Base-by-base conservation (phyloP, 306 rosid species). In the Cucurbita maxima region DNA sequence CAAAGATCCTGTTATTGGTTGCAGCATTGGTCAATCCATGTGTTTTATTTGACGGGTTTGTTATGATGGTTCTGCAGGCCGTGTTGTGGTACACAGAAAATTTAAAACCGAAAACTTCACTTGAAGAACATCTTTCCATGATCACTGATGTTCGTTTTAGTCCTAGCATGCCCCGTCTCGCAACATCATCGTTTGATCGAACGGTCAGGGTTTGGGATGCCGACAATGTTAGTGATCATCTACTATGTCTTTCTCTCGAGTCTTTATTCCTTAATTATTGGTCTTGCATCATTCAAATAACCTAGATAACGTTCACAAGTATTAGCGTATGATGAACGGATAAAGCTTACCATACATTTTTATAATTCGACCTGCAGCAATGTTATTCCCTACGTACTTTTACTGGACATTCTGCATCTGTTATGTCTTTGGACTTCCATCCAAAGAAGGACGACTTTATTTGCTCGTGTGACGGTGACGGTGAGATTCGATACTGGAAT, bases 131-230 rank as follows among this genome's bases (percentile, higher is more conserved):
- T 80, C 73, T 90, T 45, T 52, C 89, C 79, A 52, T 95, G 73
- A 89, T 95, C 68, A 95, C 97, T 4, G 99, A 95, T 84, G 96
- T 95, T 62, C 96, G 97, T 56, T 95, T 95, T 79, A 91, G 99
- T 80, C 92, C 96, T 13, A 95, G 87, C 89, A 82, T 84, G 88
- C 80, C 91, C 2, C 99, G 96, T 15, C 88, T 91, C 56, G 99
- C 99, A 69, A 95, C 99, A 44, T 91, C 97, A 73, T 95, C 99
- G 40, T 95, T 91, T 38, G 99, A 95, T 83, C 89, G 86, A 88
- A 89, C 97, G 70, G 97, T 95, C 81, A 73, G 97, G 85, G 97
- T 95, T 81, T 95, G 99, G 99, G 99, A 91, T 78, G 95, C 87
- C 58, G 99, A 95, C 50, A 95, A 86, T 85, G 99, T 91, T 58